Percentiles rank a stretch among this genome's conserved stretches.
Evolutionary conservation across 106 monocot genomes (phyloP).

Genomic region (Dendrobium huoshanense): DNA sequence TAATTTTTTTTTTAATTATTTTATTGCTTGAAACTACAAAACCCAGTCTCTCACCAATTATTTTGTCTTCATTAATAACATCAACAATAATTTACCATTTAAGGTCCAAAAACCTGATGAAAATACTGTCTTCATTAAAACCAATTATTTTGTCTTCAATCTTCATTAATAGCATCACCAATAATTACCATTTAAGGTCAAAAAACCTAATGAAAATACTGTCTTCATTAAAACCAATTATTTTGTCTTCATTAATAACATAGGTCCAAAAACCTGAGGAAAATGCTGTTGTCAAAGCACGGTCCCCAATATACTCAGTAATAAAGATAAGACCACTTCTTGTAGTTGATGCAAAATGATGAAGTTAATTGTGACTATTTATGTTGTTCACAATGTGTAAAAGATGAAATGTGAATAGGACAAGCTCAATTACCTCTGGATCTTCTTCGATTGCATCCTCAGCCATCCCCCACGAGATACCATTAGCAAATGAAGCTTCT

Average conservation of each 20-base stretch:
- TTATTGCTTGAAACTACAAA: neutral
- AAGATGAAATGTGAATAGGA: neutral
- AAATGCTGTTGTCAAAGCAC: neutral
- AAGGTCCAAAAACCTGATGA: neutral
- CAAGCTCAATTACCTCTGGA: conserved; percentile 37
- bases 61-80: neutral
- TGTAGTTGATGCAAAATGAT: neutral
- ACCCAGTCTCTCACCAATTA: neutral
- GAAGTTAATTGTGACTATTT: neutral
- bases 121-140: neutral
- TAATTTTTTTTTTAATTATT: neutral
- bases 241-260: neutral
- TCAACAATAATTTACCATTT: neutral
- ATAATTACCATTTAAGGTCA: neutral
- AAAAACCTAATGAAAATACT: neutral
- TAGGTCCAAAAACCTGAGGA: too few relatives aligned
- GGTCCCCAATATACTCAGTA: neutral
- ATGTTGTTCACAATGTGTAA: neutral
- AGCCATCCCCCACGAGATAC: conserved; percentile 92
- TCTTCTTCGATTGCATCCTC: conserved; percentile 87
- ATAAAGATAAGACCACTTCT: neutral
- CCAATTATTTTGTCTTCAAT: neutral
- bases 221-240: neutral
- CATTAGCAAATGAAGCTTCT: conserved; percentile 75
- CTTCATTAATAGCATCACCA: neutral